Evolutionary conservation across 352 stramenopile genomes (phyloP), one percentile per base, ranked within the genome.

Genomic region (Pythium apleroticum): DNA sequence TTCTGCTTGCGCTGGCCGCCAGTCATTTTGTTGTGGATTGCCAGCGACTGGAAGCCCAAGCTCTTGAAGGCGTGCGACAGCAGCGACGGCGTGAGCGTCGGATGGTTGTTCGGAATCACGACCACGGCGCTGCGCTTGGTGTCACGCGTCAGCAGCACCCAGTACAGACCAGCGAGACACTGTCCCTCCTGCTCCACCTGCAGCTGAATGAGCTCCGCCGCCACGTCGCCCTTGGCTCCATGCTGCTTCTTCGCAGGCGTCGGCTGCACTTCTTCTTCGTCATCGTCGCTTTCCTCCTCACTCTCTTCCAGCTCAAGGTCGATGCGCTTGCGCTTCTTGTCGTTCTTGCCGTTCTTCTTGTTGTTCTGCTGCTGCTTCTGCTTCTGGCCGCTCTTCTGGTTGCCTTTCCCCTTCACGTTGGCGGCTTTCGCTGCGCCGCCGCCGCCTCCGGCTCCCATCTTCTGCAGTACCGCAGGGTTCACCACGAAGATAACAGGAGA

Each of bases 21-120:
- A 1, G 81, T 78, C 77, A 91, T 92, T 62, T 92, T 92, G 58
- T 69, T 71, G 65, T 94, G 85, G 24, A 94, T 52, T 20, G 80
- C 65, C n/a, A 89, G 57, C n/a, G 77, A 71, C 46, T 88, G 75
- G 57, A 87, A 74, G 10, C 80, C 79, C 28, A 93, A 49, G 57
- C 86, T 76, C 60, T 81, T 81, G 28, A 90, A 57, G 20, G 80
- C 77, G 2, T 59, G 60, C 2, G 75, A 77, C 22, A 94, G 39
- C 24, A 75, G 56, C 43, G 77, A 61, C 33, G 76, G 66, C n/a
- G 66, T 65, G 17, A 68, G 59, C 30, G 60, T 56, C 31, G 52
- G 35, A 15, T 68, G 43, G 25, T 56, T 57, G 57, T 75, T 89
- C 3, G 80, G 75, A 10, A 90, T 45, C 33, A 75, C 77, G 2